phyloP scores from a whole-genome alignment of 2,329 filamentous ascomycete genomes.

The Arthrobotrys pseudoclavata region DNA sequence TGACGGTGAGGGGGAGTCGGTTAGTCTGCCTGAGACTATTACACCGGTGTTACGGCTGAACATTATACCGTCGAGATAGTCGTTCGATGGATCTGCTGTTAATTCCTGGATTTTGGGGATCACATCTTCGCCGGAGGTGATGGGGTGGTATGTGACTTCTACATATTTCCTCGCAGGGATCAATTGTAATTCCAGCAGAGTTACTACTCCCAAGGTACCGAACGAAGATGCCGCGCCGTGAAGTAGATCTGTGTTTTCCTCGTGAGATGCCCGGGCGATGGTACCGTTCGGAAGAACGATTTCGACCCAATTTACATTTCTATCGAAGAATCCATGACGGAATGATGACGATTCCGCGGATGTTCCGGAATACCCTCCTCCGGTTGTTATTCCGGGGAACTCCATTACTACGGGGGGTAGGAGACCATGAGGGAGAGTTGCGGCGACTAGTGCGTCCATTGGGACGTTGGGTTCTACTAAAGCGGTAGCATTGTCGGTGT shows the following conservation, averaged over 20 bases:
- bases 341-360: slow-evolving; percentile 78
- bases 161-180: slow-evolving; percentile 72
- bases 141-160: slow-evolving; percentile 74
- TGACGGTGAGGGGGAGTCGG: slow-evolving; percentile 68
- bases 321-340: slow-evolving; percentile 76
- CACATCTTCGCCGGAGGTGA: slow-evolving; percentile 65
- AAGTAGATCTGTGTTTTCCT: slow-evolving; percentile 72
- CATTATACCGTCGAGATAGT: slow-evolving; percentile 80
- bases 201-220: slow-evolving; percentile 74
- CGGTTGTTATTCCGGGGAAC: slow-evolving; percentile 78
- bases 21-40: slow-evolving; percentile 74
- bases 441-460: slow-evolving; percentile 75
- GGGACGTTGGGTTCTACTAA: slow-evolving; percentile 78
- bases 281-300: slow-evolving; percentile 75
- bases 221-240: slow-evolving; percentile 73
- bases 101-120: slow-evolving; percentile 70
- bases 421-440: slow-evolving; percentile 71
- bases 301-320: slow-evolving; percentile 74
- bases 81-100: slow-evolving; percentile 68
- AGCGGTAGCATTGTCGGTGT: slow-evolving; percentile 67
- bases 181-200: slow-evolving; percentile 73
- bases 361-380: slow-evolving; percentile 77
- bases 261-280: slow-evolving; percentile 69
- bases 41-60: slow-evolving; percentile 72
- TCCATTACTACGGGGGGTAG: slow-evolving; percentile 79